A percentile compares a stretch with the other conserved stretches of the same genome.
These are phyloP conservation scores for Huntiella omanensis DNA, from an alignment of 2,329 filamentous ascomycete genomes.

Conservation along the genomic window DNA sequence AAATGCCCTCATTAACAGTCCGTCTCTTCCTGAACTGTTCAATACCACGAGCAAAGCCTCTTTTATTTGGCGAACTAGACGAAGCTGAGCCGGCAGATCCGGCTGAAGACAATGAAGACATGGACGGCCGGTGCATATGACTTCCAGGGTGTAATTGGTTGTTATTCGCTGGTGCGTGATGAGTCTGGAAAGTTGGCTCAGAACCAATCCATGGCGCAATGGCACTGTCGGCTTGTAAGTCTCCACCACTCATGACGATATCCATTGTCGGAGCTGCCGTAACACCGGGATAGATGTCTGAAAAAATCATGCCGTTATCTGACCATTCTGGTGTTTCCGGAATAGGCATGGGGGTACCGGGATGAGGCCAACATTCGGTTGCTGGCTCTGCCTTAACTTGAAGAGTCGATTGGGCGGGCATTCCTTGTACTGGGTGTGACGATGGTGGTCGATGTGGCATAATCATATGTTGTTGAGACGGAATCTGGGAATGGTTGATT, in stretches of 20 bases:
- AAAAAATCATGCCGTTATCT: constrained; percentile 12
- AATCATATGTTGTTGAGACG: constrained; percentile 5
- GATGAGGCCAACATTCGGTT: constrained; percentile 19
- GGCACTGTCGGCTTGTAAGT: constrained; percentile 2
- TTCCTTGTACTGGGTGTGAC: constrained; percentile 8
- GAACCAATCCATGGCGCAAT: constrained; percentile 7
- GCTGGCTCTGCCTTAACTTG: constrained; percentile 9
- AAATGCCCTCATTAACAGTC: constrained; percentile 3
- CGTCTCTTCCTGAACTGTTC: constrained; percentile 14
- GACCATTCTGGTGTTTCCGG: constrained; percentile 22
- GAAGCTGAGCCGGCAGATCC: background rate
- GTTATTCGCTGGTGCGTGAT: background rate
- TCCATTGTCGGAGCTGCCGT: constrained; percentile 7
- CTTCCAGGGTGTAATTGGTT: constrained; percentile 2
- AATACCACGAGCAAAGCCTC: constrained; percentile 12
- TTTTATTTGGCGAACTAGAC: constrained; percentile 12
- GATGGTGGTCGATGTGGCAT: constrained; percentile 4
- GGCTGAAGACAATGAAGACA: background rate
- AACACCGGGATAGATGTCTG: constrained; percentile 5
- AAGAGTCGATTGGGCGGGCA: background rate
- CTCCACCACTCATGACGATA: constrained; percentile 5
- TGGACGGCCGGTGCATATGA: constrained; percentile 6
- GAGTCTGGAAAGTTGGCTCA: background rate
- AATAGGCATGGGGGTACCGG: constrained; percentile 23
- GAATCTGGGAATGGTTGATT: background rate